phyloP scores from a whole-genome alignment of 2,329 filamentous ascomycete genomes.

The Microsporum ferrugineum region DNA sequence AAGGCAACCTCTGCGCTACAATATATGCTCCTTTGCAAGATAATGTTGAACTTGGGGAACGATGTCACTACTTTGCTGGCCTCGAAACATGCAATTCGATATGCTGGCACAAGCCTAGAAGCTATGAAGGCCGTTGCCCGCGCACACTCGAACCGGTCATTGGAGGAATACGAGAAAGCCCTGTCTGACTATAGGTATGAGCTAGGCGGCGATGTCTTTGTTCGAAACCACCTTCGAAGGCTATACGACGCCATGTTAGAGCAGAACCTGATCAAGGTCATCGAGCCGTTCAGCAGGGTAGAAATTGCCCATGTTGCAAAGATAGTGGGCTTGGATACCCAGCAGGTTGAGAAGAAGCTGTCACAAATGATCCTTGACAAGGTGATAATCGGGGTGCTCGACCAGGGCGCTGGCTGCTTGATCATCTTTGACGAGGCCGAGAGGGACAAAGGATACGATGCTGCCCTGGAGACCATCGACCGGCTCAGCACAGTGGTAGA shows the following conservation, averaged over 20 bases:
- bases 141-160: constrained; percentile 85
- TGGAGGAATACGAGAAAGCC: constrained; percentile 94
- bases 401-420: constrained; percentile 93
- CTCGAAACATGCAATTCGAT: constrained; percentile 93
- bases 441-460: constrained; percentile 86
- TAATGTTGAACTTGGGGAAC: constrained; percentile 95
- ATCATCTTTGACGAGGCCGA: constrained; percentile 95
- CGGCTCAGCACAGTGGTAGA: constrained; percentile 97
- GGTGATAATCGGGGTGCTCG: constrained; percentile 92
- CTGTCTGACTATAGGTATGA: constrained; percentile 84
- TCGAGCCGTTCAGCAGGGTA: constrained; percentile 94
- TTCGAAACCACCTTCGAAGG: constrained; percentile 88
- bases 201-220: constrained; percentile 87
- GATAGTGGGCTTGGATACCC: constrained; percentile 92
- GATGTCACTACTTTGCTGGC: constrained; percentile 92
- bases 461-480: constrained; percentile 86
- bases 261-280: constrained; percentile 99
- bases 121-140: constrained; percentile 98
- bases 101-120: constrained; percentile 88
- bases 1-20: constrained; percentile 96
- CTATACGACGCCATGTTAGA: constrained; percentile 98
- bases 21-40: constrained; percentile 99
- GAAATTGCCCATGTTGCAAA: constrained; percentile 95
- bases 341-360: constrained; percentile 94
- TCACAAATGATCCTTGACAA: constrained; percentile 99